Evolutionary conservation across 1,284 basidiomycete species (phyloP).

Genomic region (Moniliophthora roreri): DNA sequence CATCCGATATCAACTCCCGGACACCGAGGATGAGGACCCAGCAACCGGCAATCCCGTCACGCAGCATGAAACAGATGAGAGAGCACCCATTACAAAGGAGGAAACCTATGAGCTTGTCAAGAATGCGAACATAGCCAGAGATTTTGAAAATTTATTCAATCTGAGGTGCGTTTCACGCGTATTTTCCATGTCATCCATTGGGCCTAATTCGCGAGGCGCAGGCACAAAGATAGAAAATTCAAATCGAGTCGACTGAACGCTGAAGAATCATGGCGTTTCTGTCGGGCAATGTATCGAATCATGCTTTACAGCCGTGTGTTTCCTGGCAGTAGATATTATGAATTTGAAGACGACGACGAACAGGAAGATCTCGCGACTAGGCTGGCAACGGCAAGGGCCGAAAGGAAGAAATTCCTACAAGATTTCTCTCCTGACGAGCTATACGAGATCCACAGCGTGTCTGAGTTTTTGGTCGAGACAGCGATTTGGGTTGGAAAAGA

Average conservation of each 20-base stretch:
- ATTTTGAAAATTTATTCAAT: conserved; percentile 35
- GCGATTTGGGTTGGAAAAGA: conserved; percentile 12
- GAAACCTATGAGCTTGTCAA: conserved; percentile 15
- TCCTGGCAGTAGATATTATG: background rate
- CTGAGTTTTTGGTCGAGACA: conserved; percentile 25
- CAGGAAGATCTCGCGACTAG: conserved; percentile 9
- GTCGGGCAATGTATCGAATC: conserved; percentile 15
- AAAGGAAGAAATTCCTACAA: conserved; percentile 20
- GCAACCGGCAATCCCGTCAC: background rate
- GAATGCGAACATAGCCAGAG: conserved; percentile 21
- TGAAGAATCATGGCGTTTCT: conserved; percentile 17
- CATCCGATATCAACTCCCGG: conserved; percentile 17
- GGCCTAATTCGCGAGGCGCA: background rate
- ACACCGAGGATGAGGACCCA: conserved; percentile 10
- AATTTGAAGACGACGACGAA: conserved; percentile 13
- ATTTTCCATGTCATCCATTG: background rate
- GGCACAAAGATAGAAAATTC: conserved; percentile 7
- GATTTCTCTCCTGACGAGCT: conserved; percentile 26
- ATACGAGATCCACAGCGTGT: conserved; percentile 25
- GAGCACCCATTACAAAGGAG: conserved; percentile 4
- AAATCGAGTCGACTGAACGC: conserved; percentile 9
- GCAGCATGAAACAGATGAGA: background rate
- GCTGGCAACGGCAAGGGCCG: conserved; percentile 7
- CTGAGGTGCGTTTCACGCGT: conserved; percentile 25
- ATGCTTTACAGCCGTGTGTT: conserved; percentile 16